phyloP scores from a whole-genome alignment of 306 rosid species.

The Sicyos baderoa region DNA sequence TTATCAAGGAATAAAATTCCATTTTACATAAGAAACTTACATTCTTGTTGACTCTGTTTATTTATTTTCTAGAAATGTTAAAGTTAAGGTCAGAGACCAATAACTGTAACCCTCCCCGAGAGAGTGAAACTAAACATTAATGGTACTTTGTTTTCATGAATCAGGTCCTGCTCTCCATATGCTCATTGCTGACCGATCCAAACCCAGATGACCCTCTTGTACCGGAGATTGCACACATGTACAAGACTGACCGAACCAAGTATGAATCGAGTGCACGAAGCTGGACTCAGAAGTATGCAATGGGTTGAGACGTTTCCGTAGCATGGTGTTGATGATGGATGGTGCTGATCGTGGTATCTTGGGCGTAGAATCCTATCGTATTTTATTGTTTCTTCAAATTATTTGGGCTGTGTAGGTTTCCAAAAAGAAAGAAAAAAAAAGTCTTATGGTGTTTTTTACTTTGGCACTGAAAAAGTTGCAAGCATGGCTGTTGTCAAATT shows the following conservation, averaged over 20 bases:
- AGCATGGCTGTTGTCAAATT: conserved; percentile 10
- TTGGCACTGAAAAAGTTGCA: conserved; percentile 10
- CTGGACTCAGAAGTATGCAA: conserved; percentile 80
- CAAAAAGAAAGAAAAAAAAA: not conserved
- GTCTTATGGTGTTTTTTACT: not conserved
- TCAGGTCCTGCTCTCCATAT: conserved; percentile 66
- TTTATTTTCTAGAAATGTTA: too few relatives aligned
- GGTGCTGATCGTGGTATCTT: not conserved
- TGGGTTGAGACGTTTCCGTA: conserved; percentile 34
- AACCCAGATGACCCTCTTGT: conserved; percentile 78
- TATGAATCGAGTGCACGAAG: conserved; percentile 70
- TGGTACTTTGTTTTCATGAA: not conserved
- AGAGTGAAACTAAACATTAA: not conserved
- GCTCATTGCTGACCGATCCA: conserved; percentile 73
- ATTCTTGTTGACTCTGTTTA: not conserved
- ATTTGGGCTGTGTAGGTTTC: conserved; percentile 13
- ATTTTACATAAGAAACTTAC: not conserved
- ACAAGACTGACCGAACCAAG: conserved; percentile 60
- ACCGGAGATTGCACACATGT: conserved; percentile 71
- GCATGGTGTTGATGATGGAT: conserved; percentile 5
- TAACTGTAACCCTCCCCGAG: not conserved
- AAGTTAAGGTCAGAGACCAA: not conserved
- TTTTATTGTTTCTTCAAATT: not conserved
- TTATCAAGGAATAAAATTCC: not conserved
- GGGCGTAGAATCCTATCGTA: not conserved